These are phyloP conservation scores for Cryphonectria naterciae DNA, from an alignment of 2,329 filamentous ascomycete species.

Conservation along the genomic window DNA sequence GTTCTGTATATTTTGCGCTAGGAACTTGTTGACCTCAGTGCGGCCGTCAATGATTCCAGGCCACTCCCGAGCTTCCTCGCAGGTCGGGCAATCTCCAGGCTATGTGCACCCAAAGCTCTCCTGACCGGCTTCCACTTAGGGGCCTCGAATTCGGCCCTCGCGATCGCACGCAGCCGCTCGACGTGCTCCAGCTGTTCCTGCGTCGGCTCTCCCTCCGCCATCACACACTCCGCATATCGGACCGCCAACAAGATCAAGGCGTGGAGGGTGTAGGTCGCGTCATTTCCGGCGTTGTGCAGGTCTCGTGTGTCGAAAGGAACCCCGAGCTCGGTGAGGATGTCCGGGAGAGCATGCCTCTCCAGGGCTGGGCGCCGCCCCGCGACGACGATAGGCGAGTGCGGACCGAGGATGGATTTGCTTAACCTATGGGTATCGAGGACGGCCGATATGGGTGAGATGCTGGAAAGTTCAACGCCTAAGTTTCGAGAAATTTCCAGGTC, in stretches of 20 bases:
- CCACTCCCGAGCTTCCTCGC: conserved; percentile 2
- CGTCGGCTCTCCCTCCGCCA: not conserved
- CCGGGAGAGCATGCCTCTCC: conserved; percentile 2
- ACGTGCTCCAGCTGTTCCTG: not conserved
- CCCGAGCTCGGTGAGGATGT: conserved; percentile 15
- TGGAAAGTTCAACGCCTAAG: conserved; percentile 1
- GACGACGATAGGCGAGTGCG: not conserved
- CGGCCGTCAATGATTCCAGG: not conserved
- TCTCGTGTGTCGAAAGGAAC: conserved; percentile 9
- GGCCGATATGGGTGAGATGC: not conserved
- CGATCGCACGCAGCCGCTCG: conserved; percentile 17
- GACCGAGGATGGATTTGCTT: conserved; percentile 15
- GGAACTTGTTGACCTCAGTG: not conserved
- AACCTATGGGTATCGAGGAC: conserved; percentile 18
- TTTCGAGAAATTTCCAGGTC: conserved; percentile 17
- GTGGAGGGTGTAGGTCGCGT: conserved; percentile 18
- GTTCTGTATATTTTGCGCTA: not conserved
- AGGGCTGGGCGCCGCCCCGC: not conserved
- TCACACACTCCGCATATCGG: conserved; percentile 7
- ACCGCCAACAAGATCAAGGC: conserved; percentile 9
- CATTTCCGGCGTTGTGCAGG: conserved; percentile 18
- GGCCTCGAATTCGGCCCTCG: conserved; percentile 6
- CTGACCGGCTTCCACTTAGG: conserved; percentile 15
- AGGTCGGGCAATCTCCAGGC: not conserved
- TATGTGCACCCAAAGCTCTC: conserved; percentile 11